Evolutionary conservation across 768 basidiomycete genomes (phyloP).

Genomic region (Suillus tomentosus): DNA sequence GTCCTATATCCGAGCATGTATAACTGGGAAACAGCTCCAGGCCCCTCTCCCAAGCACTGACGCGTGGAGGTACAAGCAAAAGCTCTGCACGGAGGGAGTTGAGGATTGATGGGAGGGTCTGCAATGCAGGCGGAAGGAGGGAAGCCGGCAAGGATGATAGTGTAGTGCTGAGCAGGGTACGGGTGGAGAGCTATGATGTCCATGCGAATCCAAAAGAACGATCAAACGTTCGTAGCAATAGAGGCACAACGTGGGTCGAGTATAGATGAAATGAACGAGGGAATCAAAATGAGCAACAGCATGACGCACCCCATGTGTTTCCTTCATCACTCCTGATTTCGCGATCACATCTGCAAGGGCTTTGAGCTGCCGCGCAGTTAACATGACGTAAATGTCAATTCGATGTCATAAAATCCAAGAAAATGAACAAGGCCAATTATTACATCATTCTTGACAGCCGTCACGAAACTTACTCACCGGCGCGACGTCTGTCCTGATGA

Average conservation of each 20-base stretch:
- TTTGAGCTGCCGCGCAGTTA: conserved; percentile 30
- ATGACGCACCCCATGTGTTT: not conserved
- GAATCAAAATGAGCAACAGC: not conserved
- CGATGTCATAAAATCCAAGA: conserved; percentile 34
- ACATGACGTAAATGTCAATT: conserved; percentile 22
- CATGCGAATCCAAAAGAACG: not conserved
- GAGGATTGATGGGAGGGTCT: conserved; percentile 34
- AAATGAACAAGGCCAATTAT: not conserved
- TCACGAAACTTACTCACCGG: conserved; percentile 43
- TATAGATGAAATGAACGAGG: not conserved
- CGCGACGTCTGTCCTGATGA: conserved; percentile 58
- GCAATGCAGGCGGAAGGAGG: conserved; percentile 33
- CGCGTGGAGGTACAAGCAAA: conserved; percentile 39
- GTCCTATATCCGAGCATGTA: conserved; percentile 18
- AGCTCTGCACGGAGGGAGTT: conserved; percentile 39
- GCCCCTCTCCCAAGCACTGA: conserved; percentile 42
- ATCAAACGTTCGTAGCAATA: not conserved
- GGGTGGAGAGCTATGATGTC: conserved; percentile 47
- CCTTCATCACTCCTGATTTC: conserved; percentile 5
- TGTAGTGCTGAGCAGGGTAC: conserved; percentile 53
- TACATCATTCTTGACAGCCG: not conserved
- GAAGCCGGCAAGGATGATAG: conserved; percentile 52
- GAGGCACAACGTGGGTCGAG: conserved; percentile 21
- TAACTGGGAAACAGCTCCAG: conserved; percentile 39
- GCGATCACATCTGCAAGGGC: conserved; percentile 33